Base-by-base conservation (phyloP, 2,329 filamentous ascomycete genomes). In the Aspergillus viridinutans region DNA sequence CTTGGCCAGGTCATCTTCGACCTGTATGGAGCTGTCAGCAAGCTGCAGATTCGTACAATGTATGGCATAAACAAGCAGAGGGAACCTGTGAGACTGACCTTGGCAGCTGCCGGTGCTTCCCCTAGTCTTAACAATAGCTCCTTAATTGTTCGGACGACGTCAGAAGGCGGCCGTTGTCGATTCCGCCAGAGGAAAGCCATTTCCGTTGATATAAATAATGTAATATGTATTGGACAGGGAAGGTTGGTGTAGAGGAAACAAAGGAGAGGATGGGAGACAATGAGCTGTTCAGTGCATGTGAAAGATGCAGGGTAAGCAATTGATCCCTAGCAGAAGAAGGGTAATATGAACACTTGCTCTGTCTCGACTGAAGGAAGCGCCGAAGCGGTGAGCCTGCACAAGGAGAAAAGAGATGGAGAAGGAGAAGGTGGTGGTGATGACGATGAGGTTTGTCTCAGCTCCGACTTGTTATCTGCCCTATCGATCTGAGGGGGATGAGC, bases 1-100 rank as follows among this genome's bases (percentile, higher is more conserved):
- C 71, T 91, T 90, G 50, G 90, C 88, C 61, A 96, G 82, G 70
- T 97, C 92, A 71, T 97, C 93, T 67, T 86, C 84, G 60, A 87
- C 83, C 92, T 96, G 67, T 52, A 40, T 53, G 58, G 42, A 61
- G 54, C 50, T 40, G 43, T 60, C 26, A 60, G 57, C 26, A 53
- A 52, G 29, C 45, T 59, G 58, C 50, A 55, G 35, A 35, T n/a
- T 29, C 2, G 25, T 38, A 38, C 14, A 38, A 17, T 38, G 1
- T 38, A 17, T 38, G 14, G 32, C 32, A 38, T 17, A 38, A 14
- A 38, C 14, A 38, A 25, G 47, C 7, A 28, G 47, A 55, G 20
- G 17, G 28, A 26, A 14, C 28, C 3, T 26, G 17, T 26, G 45
- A 50, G 21, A 62, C 69, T 49, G 65, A 86, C 85, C 78, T 86